Base-by-base conservation (phyloP, 75 land plant species). In the Sequoia sempervirens region DNA sequence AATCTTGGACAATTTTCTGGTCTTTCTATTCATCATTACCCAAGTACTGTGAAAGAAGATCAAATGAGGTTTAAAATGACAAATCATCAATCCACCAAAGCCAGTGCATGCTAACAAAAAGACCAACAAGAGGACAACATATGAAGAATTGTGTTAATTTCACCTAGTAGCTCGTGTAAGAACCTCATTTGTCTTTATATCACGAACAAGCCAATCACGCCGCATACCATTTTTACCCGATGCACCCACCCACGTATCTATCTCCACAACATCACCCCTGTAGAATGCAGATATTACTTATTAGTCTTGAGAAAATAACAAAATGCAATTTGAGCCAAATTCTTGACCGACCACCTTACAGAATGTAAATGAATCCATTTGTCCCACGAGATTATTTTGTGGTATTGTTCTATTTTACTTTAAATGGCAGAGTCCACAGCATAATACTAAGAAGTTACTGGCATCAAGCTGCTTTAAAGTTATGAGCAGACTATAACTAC, bases 211-310 rank as follows among this genome's bases (percentile, higher is more conserved):
- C 99, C 99, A 97, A 85, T 97, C 98, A 53, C 99, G 90, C 2
- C 95, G 92, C 96, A 95, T 95, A 17, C 96, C 99, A 86, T 93
- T 94, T 84, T 95, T 97, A 23, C 98, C 99, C 40, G 94, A 89
- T 81, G 92, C 85, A 81, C 74, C 73, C 46, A 91, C 93, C 99
- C 99, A 97, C n/a, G 99, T 94, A 80, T 95, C 99, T 50, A 97
- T 87, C 85, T 97, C 88, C 69, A 97, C 92, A 79, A 90, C 83
- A 86, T 97, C 96, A 37, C 94, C 96, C 99, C 99, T 97, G 88
- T 15, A 85, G 23, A 73, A 37, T 50, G 12, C 41, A 58, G 41
- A 58, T 20, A 47, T 45, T 78, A 26, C 30, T 45, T 20, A 47
- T 45, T 78, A 26, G 46, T 45, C 80, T 12, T 78, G 28, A 43